These are phyloP conservation scores for Botrytis deweyae DNA, from an alignment of 2,329 filamentous ascomycete species.

Conservation along the genomic window DNA sequence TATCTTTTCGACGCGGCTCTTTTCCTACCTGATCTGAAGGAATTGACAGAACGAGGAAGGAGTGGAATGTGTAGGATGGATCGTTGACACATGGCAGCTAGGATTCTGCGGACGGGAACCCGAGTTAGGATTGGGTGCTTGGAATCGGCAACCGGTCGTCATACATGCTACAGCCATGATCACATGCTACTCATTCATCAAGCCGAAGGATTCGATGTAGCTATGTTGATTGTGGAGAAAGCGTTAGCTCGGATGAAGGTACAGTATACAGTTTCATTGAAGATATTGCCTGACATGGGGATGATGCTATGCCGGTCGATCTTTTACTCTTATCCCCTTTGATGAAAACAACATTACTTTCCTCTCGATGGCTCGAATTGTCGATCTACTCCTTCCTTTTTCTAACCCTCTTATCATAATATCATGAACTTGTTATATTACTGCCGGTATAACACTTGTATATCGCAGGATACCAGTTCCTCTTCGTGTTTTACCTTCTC, in stretches of 20 bases:
- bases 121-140: neutral
- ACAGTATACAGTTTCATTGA: neutral
- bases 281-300: neutral
- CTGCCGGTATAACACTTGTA: neutral
- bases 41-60: neutral
- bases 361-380: neutral
- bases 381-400: neutral
- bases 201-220: neutral
- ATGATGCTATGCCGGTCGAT: neutral
- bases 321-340: neutral
- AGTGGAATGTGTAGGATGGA: neutral
- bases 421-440: neutral
- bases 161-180: neutral
- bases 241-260: neutral
- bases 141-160: neutral
- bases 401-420: neutral
- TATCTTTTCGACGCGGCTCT: neutral
- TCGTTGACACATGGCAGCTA: neutral
- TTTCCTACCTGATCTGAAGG: neutral
- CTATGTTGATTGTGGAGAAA: neutral
- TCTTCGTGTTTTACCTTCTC: neutral
- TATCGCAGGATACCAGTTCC: neutral
- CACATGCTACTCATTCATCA: neutral
- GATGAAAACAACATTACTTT: neutral
- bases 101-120: constrained; percentile 1